These are phyloP conservation scores for Stylosanthes scabra DNA, from an alignment of 331 rosid species.

Conservation along the genomic window DNA sequence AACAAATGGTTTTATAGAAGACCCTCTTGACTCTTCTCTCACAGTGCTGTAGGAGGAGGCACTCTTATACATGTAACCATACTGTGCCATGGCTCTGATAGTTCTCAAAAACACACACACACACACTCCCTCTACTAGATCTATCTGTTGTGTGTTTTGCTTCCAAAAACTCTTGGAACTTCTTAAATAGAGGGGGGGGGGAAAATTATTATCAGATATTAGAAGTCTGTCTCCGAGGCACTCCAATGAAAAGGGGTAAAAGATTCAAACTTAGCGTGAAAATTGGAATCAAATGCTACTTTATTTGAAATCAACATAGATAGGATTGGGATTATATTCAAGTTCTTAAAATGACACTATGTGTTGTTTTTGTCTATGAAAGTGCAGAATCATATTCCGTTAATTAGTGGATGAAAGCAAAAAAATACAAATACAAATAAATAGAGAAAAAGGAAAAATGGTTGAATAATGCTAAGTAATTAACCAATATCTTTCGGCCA, in stretches of 20 bases:
- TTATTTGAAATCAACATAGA: not conserved
- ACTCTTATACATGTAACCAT: slow-evolving; percentile 29
- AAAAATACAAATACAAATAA: no score
- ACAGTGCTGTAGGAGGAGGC: slow-evolving; percentile 31
- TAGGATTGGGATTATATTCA: slow-evolving; percentile 32
- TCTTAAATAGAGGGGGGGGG: slow-evolving; percentile 33
- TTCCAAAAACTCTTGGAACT: not conserved
- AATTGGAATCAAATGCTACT: slow-evolving; percentile 38
- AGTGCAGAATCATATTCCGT: slow-evolving; percentile 38
- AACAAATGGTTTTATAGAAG: slow-evolving; percentile 27
- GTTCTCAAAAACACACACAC: slow-evolving; percentile 16
- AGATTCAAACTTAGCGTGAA: slow-evolving; percentile 34
- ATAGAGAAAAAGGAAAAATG: no score
- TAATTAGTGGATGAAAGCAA: slow-evolving; percentile 3
- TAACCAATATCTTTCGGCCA: no score
- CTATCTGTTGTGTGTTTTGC: not conserved
- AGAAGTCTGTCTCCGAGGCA: not conserved
- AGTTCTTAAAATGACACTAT: slow-evolving; percentile 25
- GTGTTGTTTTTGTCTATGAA: not conserved
- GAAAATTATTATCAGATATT: not conserved
- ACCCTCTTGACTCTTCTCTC: slow-evolving; percentile 1
- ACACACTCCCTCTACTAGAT: not conserved
- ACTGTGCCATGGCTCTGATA: slow-evolving; percentile 41
- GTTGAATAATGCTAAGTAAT: no score
- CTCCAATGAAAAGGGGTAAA: not conserved